Percentiles rank a stretch among this genome's conserved stretches.
Conservation (phyloP, 371 early-diverging fungal genomes). For the Lichtheimia ornata region DNA sequence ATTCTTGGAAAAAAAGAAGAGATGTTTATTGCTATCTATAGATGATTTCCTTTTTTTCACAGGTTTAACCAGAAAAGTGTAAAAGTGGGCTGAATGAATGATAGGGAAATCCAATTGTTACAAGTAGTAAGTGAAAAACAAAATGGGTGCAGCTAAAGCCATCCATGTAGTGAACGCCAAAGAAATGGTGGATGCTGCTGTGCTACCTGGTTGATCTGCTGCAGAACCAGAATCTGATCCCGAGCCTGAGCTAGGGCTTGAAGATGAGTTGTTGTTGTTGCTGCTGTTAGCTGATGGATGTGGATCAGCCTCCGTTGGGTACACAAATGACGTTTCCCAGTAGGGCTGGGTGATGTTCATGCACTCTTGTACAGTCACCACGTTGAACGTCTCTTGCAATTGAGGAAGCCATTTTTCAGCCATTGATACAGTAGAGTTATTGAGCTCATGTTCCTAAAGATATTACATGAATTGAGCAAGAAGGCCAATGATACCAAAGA, state of each 20-base stretch:
- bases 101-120: no score
- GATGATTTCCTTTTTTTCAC: no score
- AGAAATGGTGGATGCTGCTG: no score
- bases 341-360: conserved; percentile 54
- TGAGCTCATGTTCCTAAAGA: conserved; percentile 50
- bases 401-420: conserved; percentile 49
- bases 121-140: no score
- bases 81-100: no score
- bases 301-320: conserved; percentile 31
- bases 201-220: no score
- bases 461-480: neutral
- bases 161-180: no score
- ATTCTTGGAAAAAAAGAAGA: no score
- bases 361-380: conserved; percentile 50
- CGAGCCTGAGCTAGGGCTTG: conserved; percentile 9
- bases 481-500: no score
- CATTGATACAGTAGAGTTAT: conserved; percentile 46
- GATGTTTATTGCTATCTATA: no score
- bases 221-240: neutral
- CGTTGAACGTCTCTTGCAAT: conserved; percentile 45
- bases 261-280: neutral
- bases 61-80: no score
- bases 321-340: conserved; percentile 44
- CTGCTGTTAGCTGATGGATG: conserved; percentile 8
- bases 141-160: no score